phyloP scores from a whole-genome alignment of 2,329 filamentous ascomycete species.

The Pseudogymnoascus sp. region DNA sequence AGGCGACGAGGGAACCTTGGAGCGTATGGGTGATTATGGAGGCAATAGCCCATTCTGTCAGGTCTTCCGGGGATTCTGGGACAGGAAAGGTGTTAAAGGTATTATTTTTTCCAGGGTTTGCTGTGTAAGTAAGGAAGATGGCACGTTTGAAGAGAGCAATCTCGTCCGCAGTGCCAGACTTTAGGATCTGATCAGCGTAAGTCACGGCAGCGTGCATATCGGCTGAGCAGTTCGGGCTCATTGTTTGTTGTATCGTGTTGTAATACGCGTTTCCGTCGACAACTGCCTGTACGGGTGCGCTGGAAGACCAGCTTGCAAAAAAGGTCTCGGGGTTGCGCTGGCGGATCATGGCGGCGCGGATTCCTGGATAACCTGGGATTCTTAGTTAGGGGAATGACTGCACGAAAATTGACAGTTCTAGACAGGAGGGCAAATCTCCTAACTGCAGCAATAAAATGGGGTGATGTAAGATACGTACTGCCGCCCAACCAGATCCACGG shows the following conservation, averaged over 20 bases:
- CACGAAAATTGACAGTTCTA: not conserved
- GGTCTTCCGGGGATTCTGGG: not conserved
- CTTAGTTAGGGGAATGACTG: not conserved
- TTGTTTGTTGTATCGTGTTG: constrained; percentile 12
- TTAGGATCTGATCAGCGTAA: constrained; percentile 12
- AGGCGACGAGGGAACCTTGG: not conserved
- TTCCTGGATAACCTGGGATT: constrained; percentile 11
- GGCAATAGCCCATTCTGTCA: not conserved
- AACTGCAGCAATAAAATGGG: not conserved
- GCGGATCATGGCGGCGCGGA: constrained; percentile 12
- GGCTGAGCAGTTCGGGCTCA: constrained; percentile 13
- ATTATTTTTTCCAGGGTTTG: not conserved
- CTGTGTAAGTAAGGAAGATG: constrained; percentile 8
- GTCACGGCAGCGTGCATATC: constrained; percentile 15
- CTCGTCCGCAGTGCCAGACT: constrained; percentile 10
- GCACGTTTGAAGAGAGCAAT: constrained; percentile 11
- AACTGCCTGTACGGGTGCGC: constrained; percentile 11
- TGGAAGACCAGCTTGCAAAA: constrained; percentile 14
- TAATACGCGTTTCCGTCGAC: constrained; percentile 12
- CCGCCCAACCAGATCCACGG: constrained; percentile 15
- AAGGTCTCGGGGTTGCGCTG: constrained; percentile 13
- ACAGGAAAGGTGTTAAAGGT: not conserved
- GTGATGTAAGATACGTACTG: not conserved
- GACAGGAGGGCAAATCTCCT: not conserved
- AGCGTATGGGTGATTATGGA: not conserved